Base-by-base conservation (phyloP, 768 basidiomycete genomes). In the Suillus bovinus region DNA sequence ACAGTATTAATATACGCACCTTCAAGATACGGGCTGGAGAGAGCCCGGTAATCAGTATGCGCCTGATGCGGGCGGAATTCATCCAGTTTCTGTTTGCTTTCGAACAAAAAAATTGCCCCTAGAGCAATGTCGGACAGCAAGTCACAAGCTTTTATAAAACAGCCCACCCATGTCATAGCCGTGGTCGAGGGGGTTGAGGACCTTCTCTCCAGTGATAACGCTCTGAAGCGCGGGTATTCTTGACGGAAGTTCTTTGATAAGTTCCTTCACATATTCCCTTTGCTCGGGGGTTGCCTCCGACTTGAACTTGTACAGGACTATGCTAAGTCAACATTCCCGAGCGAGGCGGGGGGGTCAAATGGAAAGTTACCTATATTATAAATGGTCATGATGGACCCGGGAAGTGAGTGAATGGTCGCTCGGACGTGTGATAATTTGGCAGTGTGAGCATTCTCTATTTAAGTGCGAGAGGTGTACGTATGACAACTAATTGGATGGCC, bases 101-200 rank as follows among this genome's bases (percentile, higher is more conserved):
- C 64, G 27, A 65, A 65, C 16, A 60, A 16, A 36, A 65, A 63
- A 27, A 65, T 65, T 0, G 52, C 65, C n/a, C 64, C 64, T 65
- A 33, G 20, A 66, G 14, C n/a, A n/a, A 36, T 24, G 36, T 66
- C n/a, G 24, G 29, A 42, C 44, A 22, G 6, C 9, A 27, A 42
- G 13, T 22, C 60, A 31, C 27, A 20, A 38, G 29, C 16, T 31
- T 24, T 5, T 53, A 17, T 24, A 20, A 24, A 34, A 38, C 7
- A 22, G 29, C 47, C 27, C 31, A 66, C 64, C 64, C 31, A 66
- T 41, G 31, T 65, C 64, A 61, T 58, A 65, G 24, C 60, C 64
- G 22, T 46, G 58, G 58, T 55, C 59, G 22, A 61, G 47, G 41
- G 47, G 20, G 33, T 66, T 34, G 17, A 39, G 33, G 53, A 64